Base-by-base conservation (phyloP, 1,284 basidiomycete genomes). In the Sporisorium sorghi region DNA sequence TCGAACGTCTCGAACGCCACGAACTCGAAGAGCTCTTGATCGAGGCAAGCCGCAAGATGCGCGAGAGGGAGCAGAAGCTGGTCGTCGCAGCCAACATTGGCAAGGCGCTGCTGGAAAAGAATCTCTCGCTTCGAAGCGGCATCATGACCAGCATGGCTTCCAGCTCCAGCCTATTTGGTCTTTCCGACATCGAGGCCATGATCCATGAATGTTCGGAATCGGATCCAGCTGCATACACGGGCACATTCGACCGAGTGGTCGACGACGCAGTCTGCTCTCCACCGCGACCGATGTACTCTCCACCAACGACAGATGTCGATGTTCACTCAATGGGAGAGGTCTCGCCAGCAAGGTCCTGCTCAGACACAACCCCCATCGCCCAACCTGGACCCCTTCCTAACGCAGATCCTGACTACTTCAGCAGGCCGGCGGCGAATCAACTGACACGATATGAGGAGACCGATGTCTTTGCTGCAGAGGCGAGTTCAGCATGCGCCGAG, bases 41-140 rank as follows among this genome's bases (percentile, higher is more conserved):
- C 50, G 54, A 80, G 35, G 78, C 80, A 0, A 68, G 72, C 52
- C 71, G 65, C n/a, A 73, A 79, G 42, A 77, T 81, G 50, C 73
- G 68, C 24, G 78, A 78, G 39, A 58, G 80, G 14, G 80, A 81
- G 42, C 53, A 73, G 17, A 79, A 80, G 47, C 67, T 81, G 28
- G 71, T 75, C 30, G 68, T 81, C 24, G 78, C 80, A 10, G 80
- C 80, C 28, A 74, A 74, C 40, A 80, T 81, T 26, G 80, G 80
- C 48, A 73, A 80, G 42, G 77, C 78, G 2, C 67, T 81, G 19
- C 58, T 81, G n/a, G 76, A 81, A 28, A 81, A 81, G 70, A 80
- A 81, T 28, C 61, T 77, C 3, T 72, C 69, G 10, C 70, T 81
- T 7, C 60, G 75, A 3, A 76, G 72, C 40, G 75, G 68, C 23